Percentiles rank a stretch among this genome's conserved stretches.
phyloP scores from a whole-genome alignment of 805 yeast species.

The Metschnikowia baotianmanensis region DNA sequence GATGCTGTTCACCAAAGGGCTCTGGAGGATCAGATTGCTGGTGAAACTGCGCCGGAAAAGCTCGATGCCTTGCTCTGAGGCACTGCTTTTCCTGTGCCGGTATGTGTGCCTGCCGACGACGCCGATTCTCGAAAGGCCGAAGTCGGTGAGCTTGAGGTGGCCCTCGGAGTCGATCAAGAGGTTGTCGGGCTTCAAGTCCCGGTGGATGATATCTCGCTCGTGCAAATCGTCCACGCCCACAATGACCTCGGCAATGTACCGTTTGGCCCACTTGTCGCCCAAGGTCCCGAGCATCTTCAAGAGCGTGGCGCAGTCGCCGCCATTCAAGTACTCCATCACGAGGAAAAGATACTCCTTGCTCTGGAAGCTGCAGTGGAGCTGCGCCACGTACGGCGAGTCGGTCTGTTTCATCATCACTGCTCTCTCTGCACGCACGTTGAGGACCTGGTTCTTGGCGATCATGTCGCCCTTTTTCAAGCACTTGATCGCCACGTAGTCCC shows the following conservation, averaged over 20 bases:
- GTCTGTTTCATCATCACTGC: slow-evolving; percentile 98
- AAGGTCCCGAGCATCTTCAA: slow-evolving; percentile 77
- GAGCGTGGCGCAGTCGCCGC: slow-evolving; percentile 92
- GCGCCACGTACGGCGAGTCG: slow-evolving; percentile 90
- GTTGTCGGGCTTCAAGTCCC: slow-evolving; percentile 95
- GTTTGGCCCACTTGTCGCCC: slow-evolving; percentile 82
- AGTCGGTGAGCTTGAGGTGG: slow-evolving; percentile 90
- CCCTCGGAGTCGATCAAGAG: slow-evolving; percentile 81
- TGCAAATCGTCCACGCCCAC: slow-evolving; percentile 91
- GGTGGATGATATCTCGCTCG: slow-evolving; percentile 82
- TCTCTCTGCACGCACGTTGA: slow-evolving; percentile 90
- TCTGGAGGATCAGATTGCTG: slow-evolving; percentile 17
- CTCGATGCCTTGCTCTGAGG: slow-evolving; percentile 43
- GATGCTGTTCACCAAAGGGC: slow-evolving; percentile 23
- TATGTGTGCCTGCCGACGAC: slow-evolving; percentile 73
- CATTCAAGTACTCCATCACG: slow-evolving; percentile 95
- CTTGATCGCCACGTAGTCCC: slow-evolving; percentile 94
- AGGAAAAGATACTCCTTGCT: slow-evolving; percentile 80
- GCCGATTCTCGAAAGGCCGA: slow-evolving; percentile 90
- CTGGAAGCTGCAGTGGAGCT: slow-evolving; percentile 83
- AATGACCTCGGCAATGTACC: slow-evolving; percentile 86
- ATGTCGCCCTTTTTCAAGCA: slow-evolving; percentile 89
- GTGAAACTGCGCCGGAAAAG: slow-evolving; percentile 31
- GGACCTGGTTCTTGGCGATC: slow-evolving; percentile 95
- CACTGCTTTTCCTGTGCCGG: slow-evolving; percentile 39